phyloP scores from a whole-genome alignment of 2,329 filamentous ascomycete species.

The Myriosclerotinia duriaeana region DNA sequence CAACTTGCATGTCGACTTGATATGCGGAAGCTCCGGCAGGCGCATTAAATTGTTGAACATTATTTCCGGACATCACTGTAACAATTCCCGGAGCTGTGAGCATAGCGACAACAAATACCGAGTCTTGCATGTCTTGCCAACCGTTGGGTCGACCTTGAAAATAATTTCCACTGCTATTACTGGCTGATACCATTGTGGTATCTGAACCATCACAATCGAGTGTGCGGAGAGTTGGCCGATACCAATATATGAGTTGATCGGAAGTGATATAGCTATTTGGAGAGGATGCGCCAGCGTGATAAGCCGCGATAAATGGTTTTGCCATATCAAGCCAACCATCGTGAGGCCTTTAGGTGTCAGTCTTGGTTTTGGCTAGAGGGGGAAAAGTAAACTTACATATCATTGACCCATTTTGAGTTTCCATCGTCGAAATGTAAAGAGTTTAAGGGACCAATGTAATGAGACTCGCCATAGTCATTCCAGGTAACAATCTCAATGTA shows the following conservation, averaged over 20 bases:
- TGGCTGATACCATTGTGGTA: constrained; percentile 38
- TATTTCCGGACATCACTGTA: constrained; percentile 37
- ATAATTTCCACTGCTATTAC: constrained; percentile 29
- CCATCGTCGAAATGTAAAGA: constrained; percentile 39
- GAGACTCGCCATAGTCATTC: constrained; percentile 55
- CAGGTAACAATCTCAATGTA: constrained; percentile 48
- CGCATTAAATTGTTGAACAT: constrained; percentile 29
- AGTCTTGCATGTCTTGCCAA: constrained; percentile 39
- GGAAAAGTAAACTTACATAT: constrained; percentile 28
- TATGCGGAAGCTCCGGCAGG: constrained; percentile 31
- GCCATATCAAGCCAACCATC: constrained; percentile 47
- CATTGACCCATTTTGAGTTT: constrained; percentile 43
- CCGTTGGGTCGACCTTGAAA: constrained; percentile 35
- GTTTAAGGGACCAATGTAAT: constrained; percentile 51
- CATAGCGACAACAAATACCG: constrained; percentile 35
- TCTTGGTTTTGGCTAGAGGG: no score
- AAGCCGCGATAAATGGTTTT: constrained; percentile 33
- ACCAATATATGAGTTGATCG: constrained; percentile 45
- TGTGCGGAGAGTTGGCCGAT: constrained; percentile 41
- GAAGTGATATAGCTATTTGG: constrained; percentile 27
- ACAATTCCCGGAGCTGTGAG: constrained; percentile 37
- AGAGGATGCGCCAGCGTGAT: constrained; percentile 27
- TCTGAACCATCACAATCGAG: constrained; percentile 40
- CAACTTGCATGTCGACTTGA: constrained; percentile 30
- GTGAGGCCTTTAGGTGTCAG: constrained; percentile 43